phyloP scores from a whole-genome alignment of 1,139 yeast genomes.

The Suhomyces maxii region DNA sequence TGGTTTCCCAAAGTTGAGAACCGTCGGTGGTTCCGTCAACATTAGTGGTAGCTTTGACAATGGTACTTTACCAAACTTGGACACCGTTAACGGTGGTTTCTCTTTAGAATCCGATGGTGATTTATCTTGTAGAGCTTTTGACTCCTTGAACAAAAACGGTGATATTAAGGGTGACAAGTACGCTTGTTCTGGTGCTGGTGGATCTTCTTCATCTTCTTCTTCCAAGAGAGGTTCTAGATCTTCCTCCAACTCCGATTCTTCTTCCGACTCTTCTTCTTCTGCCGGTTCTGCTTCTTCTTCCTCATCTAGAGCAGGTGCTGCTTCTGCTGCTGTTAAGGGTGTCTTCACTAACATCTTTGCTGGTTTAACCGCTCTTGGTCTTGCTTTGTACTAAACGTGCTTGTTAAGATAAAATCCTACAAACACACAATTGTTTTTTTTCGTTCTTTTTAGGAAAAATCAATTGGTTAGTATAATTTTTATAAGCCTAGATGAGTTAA shows the following conservation, averaged over 20 bases:
- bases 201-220: constrained; percentile 56
- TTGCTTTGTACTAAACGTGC: constrained; percentile 56
- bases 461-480: constrained; percentile 2
- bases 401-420: neutral
- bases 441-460: too few relatives aligned
- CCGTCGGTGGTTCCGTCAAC: constrained; percentile 86
- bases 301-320: constrained; percentile 32
- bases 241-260: constrained; percentile 25
- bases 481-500: constrained; percentile 6
- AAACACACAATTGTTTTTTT: neutral
- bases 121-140: constrained; percentile 78
- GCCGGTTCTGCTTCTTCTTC: constrained; percentile 19
- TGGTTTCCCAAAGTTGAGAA: constrained; percentile 71
- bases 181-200: constrained; percentile 73
- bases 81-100: constrained; percentile 90
- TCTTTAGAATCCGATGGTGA: constrained; percentile 73
- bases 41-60: constrained; percentile 77
- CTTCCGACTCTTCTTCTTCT: constrained; percentile 24
- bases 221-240: constrained; percentile 36
- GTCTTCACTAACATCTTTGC: constrained; percentile 55
- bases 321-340: constrained; percentile 31
- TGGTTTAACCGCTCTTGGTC: constrained; percentile 61
- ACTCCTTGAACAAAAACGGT: constrained; percentile 65
- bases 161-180: constrained; percentile 87
- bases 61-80: constrained; percentile 71